These are phyloP conservation scores for Margaritispora aquatica DNA, from an alignment of 495 filamentous ascomycete genomes.

Conservation along the genomic window DNA sequence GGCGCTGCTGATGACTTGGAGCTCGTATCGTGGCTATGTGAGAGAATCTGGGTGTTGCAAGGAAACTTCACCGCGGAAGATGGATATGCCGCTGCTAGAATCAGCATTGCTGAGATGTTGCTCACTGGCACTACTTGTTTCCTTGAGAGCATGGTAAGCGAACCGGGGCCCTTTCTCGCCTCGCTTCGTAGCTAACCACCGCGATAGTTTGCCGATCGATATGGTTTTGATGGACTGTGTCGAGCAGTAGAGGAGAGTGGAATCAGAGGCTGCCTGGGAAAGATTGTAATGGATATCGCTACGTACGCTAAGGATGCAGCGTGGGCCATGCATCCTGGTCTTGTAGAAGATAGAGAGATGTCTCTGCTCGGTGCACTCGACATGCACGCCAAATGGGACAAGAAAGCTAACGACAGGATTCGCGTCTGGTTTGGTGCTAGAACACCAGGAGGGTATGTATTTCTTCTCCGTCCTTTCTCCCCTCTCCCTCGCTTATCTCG, in stretches of 20 bases:
- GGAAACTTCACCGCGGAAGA: conserved; percentile 38
- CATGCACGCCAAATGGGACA: conserved; percentile 44
- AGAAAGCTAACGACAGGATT: conserved; percentile 35
- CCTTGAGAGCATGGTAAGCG: conserved; percentile 38
- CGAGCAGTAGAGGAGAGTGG: conserved; percentile 41
- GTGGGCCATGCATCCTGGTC: conserved; percentile 44
- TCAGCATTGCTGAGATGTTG: conserved; percentile 46
- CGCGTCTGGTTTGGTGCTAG: conserved; percentile 46
- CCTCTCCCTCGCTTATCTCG: background rate
- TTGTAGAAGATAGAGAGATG: conserved; percentile 38
- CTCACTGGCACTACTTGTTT: conserved; percentile 46
- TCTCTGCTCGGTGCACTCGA: conserved; percentile 35
- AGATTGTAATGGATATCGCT: conserved; percentile 32
- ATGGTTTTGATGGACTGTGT: conserved; percentile 40
- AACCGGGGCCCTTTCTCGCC: background rate
- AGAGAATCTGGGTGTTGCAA: conserved; percentile 43
- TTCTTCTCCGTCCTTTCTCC: too few species aligned
- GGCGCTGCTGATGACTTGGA: conserved; percentile 38
- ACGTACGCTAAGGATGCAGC: conserved; percentile 39
- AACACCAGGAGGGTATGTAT: conserved; percentile 38
- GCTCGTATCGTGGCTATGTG: conserved; percentile 40
- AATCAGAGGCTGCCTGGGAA: conserved; percentile 40
- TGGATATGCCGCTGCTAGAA: conserved; percentile 39
- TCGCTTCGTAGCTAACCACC: background rate
- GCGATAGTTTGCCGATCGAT: conserved; percentile 33